Evolutionary conservation across 2,329 filamentous ascomycete genomes (phyloP).

Genomic region (Capronia epimyces): DNA sequence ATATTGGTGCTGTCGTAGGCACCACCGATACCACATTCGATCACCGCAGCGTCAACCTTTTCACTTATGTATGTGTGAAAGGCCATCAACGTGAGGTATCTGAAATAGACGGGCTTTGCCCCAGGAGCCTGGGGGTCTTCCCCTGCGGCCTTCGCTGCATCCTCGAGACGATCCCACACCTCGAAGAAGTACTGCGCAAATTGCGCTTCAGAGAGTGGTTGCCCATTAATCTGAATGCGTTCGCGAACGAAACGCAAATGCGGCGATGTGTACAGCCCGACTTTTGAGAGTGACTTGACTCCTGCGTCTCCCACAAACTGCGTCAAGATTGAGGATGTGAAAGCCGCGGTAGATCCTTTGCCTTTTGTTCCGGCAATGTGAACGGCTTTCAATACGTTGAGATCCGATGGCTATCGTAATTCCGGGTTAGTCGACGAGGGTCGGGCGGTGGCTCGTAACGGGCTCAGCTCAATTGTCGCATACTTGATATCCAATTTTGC

Average conservation of each 20-base stretch:
- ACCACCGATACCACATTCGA: constrained; percentile 92
- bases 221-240: constrained; percentile 73
- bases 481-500: constrained; percentile 68
- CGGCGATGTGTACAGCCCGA: constrained; percentile 80
- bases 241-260: constrained; percentile 79
- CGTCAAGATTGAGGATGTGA: constrained; percentile 71
- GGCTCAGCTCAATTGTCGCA: constrained; percentile 49
- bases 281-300: constrained; percentile 42
- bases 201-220: constrained; percentile 59
- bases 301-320: constrained; percentile 47
- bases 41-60: constrained; percentile 69
- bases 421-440: constrained; percentile 7
- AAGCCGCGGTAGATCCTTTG: constrained; percentile 83
- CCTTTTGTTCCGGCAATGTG: constrained; percentile 93
- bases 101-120: constrained; percentile 85
- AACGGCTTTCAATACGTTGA: constrained; percentile 55
- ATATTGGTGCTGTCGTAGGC: constrained; percentile 93
- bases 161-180: constrained; percentile 66
- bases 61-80: constrained; percentile 75
- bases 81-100: constrained; percentile 82
- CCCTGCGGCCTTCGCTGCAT: constrained; percentile 47
- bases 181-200: constrained; percentile 80
- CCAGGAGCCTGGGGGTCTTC: constrained; percentile 46
- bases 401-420: constrained; percentile 51
- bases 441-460: constrained; percentile 45